Base-by-base conservation (phyloP, 2,329 filamentous ascomycete species). In the Aspergillus viridinutans region DNA sequence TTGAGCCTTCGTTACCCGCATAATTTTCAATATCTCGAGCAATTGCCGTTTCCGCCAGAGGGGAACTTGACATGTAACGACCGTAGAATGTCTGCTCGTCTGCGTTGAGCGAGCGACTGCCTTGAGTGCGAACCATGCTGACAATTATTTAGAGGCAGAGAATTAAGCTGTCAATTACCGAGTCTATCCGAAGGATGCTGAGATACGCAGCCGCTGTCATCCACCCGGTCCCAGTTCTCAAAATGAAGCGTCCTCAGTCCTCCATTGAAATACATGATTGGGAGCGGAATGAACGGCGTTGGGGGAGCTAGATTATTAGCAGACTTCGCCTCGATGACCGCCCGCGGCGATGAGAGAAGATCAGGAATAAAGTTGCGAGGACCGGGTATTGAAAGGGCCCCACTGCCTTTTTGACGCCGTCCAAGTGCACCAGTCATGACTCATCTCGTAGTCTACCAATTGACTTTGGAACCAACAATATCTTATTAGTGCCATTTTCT, bases 1-100 rank as follows among this genome's bases (percentile, higher is more conserved):
- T 55, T 60, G 67, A 70, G 20, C 58, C 63, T 63, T 84, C 83
- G 53, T 84, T 80, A 35, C 86, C 84, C 3, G 82, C 81, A 59
- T 84, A 87, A 52, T 84, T 83, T 38, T 85, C 86, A 7, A 90
- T 75, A 69, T 91, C 88, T 40, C 83, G 80, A 6, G 85, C 85
- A 56, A 91, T 78, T 35, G 84, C 82, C 29, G 83, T 83, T 60
- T 88, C 84, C 1, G 85, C 87, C 50, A 89, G 78, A 23, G 87
- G 86, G n/a, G 87, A 88, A 28, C 79, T 77, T 23, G 84, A 81
- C 26, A 77, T 76, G 70, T 85, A 85, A 5, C 78, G 80, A 40
- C 68, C 69, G 53, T 73, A 67, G 61, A 74, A 72, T 23, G 63
- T 61, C 52, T 67, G 64, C 43, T 67, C 62, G 28, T 68, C 67